Base-by-base conservation (phyloP, 768 basidiomycete species). In the Boletus edulis region DNA sequence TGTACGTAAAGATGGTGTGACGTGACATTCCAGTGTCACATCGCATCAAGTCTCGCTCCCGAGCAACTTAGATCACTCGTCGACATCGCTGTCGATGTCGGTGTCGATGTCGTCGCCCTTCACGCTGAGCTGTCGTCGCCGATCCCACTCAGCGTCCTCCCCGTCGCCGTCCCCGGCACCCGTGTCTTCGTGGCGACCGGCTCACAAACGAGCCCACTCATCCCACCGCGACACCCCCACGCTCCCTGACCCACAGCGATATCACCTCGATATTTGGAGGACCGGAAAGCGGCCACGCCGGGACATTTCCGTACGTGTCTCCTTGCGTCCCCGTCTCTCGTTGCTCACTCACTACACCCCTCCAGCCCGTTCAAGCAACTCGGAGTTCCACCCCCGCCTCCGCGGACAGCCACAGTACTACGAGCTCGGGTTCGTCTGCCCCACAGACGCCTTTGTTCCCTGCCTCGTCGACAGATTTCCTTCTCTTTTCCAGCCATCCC, bases 221-320 rank as follows among this genome's bases (percentile, higher is more conserved):
- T 73, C 72, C 51, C 70, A 70, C 48, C 64, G 67, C 45, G 64
- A 68, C 53, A 65, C 65, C 45, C 71, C 75, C 32, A 67, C 69
- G 43, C 60, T 70, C 59, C 67, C 71, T 56, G 67, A 75, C 60
- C 53, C 75, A 7, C 76, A 76, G 52, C 81, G 74, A 67, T 80
- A 78, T 77, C 81, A 80, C 62, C 69, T 80, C 29, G 83, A 84
- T 57, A 63, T 70, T 27, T 82, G 80, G 78, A 72, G 79, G 56
- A 75, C 76, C 51, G 78, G 79, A 27, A 87, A 87, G 64, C 72
- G 81, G 50, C 76, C 77, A 32, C 80, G 82, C 22, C 68, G 77
- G 51, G 78, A 81, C 55, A 54, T 69, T 43, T 73, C 77, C 18
- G 84, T 84, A 61, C 61, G 81, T 55, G 29, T 51, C 32, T 43